These are phyloP conservation scores for Colletotrichum spaethianum DNA, from an alignment of 2,329 filamentous ascomycete species.

Conservation along the genomic window DNA sequence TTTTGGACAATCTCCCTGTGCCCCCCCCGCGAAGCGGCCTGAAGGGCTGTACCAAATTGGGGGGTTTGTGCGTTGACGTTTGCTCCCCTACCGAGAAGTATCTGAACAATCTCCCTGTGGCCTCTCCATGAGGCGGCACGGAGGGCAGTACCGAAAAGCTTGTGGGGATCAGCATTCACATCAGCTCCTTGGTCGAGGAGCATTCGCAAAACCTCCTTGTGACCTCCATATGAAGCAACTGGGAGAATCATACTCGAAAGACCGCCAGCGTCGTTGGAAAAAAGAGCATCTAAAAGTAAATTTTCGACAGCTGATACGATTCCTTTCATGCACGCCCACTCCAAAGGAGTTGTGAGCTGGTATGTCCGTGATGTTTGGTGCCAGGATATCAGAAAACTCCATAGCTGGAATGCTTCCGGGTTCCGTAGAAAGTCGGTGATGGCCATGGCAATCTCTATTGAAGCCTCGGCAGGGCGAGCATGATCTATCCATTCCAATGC, in stretches of 20 bases:
- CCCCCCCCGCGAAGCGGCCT: background rate
- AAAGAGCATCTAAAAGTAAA: background rate
- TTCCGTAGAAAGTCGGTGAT: background rate
- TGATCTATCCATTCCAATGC: background rate
- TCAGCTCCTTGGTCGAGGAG: too few species aligned
- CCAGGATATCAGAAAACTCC: background rate
- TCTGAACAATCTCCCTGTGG: background rate
- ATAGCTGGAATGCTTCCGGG: background rate
- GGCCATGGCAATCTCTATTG: background rate
- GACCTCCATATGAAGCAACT: too few species aligned
- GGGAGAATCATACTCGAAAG: too few species aligned
- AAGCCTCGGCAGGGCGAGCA: background rate
- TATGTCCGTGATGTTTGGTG: background rate
- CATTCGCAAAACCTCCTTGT: too few species aligned
- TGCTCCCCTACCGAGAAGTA: background rate
- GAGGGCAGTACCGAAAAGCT: too few species aligned
- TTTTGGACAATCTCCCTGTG: background rate
- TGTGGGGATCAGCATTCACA: too few species aligned
- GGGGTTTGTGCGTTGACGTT: background rate
- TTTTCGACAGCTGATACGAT: background rate
- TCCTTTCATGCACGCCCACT: background rate
- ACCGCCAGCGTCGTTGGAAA: background rate
- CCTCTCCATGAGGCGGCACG: background rate
- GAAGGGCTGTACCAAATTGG: background rate
- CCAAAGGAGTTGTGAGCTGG: background rate